These are phyloP conservation scores for Hibiscus syriacus DNA, from an alignment of 345 rosid species.

Conservation along the genomic window DNA sequence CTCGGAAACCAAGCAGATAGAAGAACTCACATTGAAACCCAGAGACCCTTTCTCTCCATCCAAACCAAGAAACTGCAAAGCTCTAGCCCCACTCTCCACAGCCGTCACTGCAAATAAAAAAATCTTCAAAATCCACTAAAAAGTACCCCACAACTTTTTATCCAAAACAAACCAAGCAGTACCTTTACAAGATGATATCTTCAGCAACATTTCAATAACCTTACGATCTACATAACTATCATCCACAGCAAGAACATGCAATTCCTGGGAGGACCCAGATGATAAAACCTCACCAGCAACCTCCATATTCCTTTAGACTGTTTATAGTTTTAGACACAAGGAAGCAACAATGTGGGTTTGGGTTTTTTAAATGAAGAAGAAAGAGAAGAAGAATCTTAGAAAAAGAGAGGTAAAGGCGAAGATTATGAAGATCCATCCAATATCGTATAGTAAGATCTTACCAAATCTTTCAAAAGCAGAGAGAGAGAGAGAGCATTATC, in stretches of 20 bases:
- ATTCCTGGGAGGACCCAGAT: slow-evolving; percentile 34
- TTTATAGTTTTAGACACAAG: not conserved
- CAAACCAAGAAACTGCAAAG: slow-evolving; percentile 70
- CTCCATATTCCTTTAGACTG: slow-evolving; percentile 8
- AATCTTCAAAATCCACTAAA: not conserved
- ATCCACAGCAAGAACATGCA: slow-evolving; percentile 94
- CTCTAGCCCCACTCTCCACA: slow-evolving; percentile 66
- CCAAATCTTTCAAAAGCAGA: slow-evolving; percentile 7
- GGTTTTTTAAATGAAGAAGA: not conserved
- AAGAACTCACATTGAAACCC: slow-evolving; percentile 52
- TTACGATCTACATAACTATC: slow-evolving; percentile 78
- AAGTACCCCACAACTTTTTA: not conserved
- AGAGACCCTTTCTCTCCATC: slow-evolving; percentile 56
- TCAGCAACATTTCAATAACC: slow-evolving; percentile 69
- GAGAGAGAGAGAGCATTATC: not conserved
- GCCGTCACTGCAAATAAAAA: slow-evolving; percentile 44
- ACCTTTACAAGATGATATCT: slow-evolving; percentile 81
- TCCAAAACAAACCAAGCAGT: not conserved
- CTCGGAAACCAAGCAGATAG: slow-evolving; percentile 16
- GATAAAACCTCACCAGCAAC: slow-evolving; percentile 34
- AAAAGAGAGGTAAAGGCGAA: not conserved
- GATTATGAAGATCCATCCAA: slow-evolving; percentile 2
- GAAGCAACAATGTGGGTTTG: not conserved
- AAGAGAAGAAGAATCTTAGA: not conserved
- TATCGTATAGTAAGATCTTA: slow-evolving; percentile 4